Evolutionary conservation across 75 land plant species (phyloP).

Genomic region (Isoetes taiwanensis): DNA sequence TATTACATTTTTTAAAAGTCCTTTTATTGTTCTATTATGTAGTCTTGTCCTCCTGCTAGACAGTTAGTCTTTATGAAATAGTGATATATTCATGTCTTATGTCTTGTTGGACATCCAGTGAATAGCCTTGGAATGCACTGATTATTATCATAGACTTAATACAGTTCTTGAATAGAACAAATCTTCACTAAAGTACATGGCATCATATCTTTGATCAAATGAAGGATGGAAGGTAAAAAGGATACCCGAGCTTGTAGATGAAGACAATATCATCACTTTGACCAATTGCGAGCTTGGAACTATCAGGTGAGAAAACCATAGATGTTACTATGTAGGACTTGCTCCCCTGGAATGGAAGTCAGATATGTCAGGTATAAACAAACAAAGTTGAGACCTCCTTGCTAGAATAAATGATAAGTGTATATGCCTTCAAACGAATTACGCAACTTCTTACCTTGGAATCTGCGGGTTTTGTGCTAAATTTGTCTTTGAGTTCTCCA

Average conservation of each 20-base stretch:
- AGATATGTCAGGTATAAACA: background rate
- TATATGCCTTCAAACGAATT: background rate
- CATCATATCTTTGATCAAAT: too few relatives aligned
- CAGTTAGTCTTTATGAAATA: too few relatives aligned
- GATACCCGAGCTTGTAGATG: constrained; percentile 29
- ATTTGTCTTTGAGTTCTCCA: constrained; percentile 30
- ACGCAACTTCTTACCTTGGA: constrained; percentile 14
- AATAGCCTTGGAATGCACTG: too few relatives aligned
- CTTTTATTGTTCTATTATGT: too few relatives aligned
- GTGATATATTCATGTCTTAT: too few relatives aligned
- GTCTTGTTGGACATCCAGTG: too few relatives aligned
- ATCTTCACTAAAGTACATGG: too few relatives aligned
- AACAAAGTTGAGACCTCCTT: background rate
- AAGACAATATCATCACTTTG: constrained; percentile 32
- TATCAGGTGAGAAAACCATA: constrained; percentile 29
- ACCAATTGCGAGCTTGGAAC: constrained; percentile 28
- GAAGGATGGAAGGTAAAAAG: background rate
- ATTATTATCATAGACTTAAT: too few relatives aligned
- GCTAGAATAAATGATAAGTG: background rate
- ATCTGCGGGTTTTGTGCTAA: constrained; percentile 31
- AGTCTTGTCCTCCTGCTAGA: too few relatives aligned
- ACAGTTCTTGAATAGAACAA: too few relatives aligned
- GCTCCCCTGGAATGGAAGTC: constrained; percentile 16
- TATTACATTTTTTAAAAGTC: too few relatives aligned
- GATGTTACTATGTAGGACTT: constrained; percentile 23